Evolutionary conservation across 345 rosid genomes (phyloP).

Genomic region (Microcos paniculata): DNA sequence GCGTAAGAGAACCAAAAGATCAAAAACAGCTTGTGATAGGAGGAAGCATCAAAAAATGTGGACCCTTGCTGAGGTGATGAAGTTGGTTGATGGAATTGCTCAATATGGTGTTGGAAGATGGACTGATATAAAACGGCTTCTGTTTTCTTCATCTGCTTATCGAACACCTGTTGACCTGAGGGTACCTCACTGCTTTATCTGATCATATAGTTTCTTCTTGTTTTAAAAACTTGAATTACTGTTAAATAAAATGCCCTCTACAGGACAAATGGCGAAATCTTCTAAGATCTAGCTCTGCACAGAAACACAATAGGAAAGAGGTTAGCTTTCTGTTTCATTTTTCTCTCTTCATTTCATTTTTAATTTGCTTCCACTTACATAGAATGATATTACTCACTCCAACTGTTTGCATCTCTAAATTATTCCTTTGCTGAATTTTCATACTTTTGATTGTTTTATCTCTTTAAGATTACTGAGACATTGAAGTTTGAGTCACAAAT

Average conservation of each 20-base stretch:
- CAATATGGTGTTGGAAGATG: constrained; percentile 86
- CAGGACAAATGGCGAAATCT: constrained; percentile 99
- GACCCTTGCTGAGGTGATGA: constrained; percentile 75
- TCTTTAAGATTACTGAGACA: not conserved
- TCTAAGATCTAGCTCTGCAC: constrained; percentile 54
- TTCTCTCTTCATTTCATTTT: not conserved
- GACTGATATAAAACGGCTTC: constrained; percentile 80
- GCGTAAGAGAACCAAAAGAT: constrained; percentile 29
- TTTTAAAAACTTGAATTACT: constrained; percentile 19
- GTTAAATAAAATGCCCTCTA: constrained; percentile 14
- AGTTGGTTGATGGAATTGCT: constrained; percentile 83
- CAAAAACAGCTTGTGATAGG: constrained; percentile 52
- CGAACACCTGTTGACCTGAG: constrained; percentile 91
- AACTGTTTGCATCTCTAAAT: not conserved
- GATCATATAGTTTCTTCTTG: not conserved
- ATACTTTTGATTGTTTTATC: not conserved
- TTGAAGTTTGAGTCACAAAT: not conserved
- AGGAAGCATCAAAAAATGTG: constrained; percentile 91
- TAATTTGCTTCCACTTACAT: not conserved
- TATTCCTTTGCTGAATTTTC: not conserved
- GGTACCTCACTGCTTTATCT: constrained; percentile 42
- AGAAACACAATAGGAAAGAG: constrained; percentile 43
- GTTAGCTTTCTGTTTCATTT: constrained; percentile 30
- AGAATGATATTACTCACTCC: not conserved
- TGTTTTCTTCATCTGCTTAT: constrained; percentile 60